phyloP scores from a whole-genome alignment of 2,329 filamentous ascomycete genomes.

The Paraphoma sp. region DNA sequence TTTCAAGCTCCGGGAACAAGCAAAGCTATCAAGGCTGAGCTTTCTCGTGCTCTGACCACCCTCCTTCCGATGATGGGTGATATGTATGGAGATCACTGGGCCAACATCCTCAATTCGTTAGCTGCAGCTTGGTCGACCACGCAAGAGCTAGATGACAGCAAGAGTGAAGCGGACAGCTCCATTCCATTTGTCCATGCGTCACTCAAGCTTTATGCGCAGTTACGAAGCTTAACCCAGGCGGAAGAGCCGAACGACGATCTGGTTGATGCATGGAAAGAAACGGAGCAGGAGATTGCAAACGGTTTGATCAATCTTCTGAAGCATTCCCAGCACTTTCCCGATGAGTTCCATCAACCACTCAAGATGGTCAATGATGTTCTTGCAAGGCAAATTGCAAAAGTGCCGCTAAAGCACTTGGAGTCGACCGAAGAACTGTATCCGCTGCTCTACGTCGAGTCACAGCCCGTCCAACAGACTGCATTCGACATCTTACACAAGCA shows the following conservation, averaged over 20 bases:
- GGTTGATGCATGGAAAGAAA: constrained; percentile 72
- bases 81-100: constrained; percentile 90
- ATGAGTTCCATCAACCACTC: constrained; percentile 68
- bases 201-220: constrained; percentile 69
- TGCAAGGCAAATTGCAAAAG: constrained; percentile 69
- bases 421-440: constrained; percentile 75
- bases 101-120: constrained; percentile 52
- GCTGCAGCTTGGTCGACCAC: constrained; percentile 44
- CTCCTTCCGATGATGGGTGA: constrained; percentile 78
- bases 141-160: constrained; percentile 31
- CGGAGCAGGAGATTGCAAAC: constrained; percentile 61
- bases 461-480: constrained; percentile 77
- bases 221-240: constrained; percentile 63
- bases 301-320: constrained; percentile 71
- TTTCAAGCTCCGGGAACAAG: constrained; percentile 61
- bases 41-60: constrained; percentile 58
- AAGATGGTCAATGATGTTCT: constrained; percentile 79
- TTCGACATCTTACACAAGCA: constrained; percentile 81
- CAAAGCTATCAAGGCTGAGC: constrained; percentile 62
- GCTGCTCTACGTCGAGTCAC: constrained; percentile 76
- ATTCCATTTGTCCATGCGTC: constrained; percentile 72
- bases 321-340: constrained; percentile 56
- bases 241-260: constrained; percentile 86
- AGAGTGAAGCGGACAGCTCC: constrained; percentile 34
- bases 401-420: constrained; percentile 67